Percentiles rank a stretch among this genome's conserved stretches.
phyloP scores from a whole-genome alignment of 164 flowering plant species.

The Stephania cephalantha region DNA sequence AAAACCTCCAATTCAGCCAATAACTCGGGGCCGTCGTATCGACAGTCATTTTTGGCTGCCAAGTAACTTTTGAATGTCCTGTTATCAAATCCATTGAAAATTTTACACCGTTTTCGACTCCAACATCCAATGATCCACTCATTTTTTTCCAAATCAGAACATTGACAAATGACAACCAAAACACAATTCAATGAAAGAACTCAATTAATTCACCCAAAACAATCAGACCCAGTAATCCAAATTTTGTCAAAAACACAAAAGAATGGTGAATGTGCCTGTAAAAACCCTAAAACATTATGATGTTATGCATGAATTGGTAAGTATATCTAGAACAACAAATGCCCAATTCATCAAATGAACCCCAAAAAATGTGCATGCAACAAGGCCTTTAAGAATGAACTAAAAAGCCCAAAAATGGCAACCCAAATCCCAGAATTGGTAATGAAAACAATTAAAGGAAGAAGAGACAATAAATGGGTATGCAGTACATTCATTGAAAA shows the following conservation, averaged over 20 bases:
- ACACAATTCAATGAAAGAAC: neutral
- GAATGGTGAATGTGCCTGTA: neutral
- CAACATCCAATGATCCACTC: neutral
- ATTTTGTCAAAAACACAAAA: neutral
- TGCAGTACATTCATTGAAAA: neutral
- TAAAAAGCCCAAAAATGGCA: constrained; percentile 2
- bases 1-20: constrained; percentile 90
- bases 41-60: constrained; percentile 62
- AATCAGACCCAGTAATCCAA: neutral
- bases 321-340: neutral
- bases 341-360: neutral
- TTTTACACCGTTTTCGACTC: constrained; percentile 6
- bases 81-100: constrained; percentile 45
- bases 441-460: neutral
- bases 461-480: neutral
- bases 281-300: neutral
- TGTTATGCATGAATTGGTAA: neutral
- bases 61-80: constrained; percentile 48
- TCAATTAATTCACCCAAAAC: neutral
- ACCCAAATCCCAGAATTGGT: constrained; percentile 4
- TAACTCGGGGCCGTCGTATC: constrained; percentile 54
- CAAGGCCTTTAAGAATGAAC: neutral
- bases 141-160: neutral
- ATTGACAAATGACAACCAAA: neutral
- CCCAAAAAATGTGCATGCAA: neutral